These are phyloP conservation scores for Macrotyloma uniflorum DNA, from an alignment of 306 rosid genomes.

Conservation along the genomic window DNA sequence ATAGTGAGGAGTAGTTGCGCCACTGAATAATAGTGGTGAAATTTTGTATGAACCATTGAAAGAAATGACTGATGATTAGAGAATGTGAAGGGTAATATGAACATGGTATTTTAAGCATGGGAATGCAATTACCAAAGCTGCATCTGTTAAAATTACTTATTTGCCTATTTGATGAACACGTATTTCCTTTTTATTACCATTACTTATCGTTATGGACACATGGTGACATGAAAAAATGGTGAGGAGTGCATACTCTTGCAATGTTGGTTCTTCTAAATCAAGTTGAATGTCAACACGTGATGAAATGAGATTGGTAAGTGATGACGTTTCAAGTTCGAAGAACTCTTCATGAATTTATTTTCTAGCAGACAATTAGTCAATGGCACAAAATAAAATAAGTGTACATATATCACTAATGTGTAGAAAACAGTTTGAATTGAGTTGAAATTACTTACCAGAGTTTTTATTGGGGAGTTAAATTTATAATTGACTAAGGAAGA, in stretches of 20 bases:
- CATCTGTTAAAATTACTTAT: neutral
- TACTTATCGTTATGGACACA: too few relatives aligned
- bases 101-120: neutral
- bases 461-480: too few relatives aligned
- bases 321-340: too few relatives aligned
- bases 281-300: too few relatives aligned
- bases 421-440: neutral
- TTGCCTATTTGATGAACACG: neutral
- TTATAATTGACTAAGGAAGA: neutral
- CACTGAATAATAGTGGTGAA: conserved; percentile 3
- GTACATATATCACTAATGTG: neutral
- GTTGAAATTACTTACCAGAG: neutral
- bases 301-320: too few relatives aligned
- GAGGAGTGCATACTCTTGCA: too few relatives aligned
- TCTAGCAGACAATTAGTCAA: too few relatives aligned
- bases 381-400: too few relatives aligned
- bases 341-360: too few relatives aligned
- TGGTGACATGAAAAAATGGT: too few relatives aligned
- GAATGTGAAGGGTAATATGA: neutral
- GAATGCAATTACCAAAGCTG: neutral
- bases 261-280: too few relatives aligned
- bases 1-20: conserved; percentile 15
- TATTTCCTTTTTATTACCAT: neutral
- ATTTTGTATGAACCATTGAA: conserved; percentile 34
- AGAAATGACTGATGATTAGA: neutral